Conservation (phyloP, 2,329 filamentous ascomycete genomes). For the Xylaria multiplex region DNA sequence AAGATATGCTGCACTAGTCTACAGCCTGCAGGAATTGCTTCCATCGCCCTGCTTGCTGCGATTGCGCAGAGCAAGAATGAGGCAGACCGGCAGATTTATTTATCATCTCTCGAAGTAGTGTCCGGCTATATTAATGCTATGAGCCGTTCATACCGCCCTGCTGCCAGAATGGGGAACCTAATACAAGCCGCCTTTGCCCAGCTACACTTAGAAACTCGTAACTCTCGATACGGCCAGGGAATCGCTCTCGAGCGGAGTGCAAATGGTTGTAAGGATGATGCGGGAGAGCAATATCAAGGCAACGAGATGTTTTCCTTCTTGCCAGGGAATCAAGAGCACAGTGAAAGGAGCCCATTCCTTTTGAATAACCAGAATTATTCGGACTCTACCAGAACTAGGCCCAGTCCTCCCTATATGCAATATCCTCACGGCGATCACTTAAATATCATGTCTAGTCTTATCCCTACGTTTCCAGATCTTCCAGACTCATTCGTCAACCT, state of each 20-base stretch:
- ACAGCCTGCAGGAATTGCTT: conserved; percentile 32
- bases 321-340: not conserved
- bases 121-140: conserved; percentile 29
- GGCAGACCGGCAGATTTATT: conserved; percentile 21
- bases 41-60: conserved; percentile 32
- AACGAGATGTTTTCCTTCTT: conserved; percentile 4
- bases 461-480: conserved; percentile 1
- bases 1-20: conserved; percentile 32
- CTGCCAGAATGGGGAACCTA: conserved; percentile 23
- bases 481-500: conserved; percentile 17
- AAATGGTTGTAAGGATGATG: conserved; percentile 2
- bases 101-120: conserved; percentile 31
- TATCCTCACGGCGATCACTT: conserved; percentile 2
- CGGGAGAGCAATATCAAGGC: conserved; percentile 1
- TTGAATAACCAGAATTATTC: not conserved
- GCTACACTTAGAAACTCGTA: conserved; percentile 5
- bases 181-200: conserved; percentile 32
- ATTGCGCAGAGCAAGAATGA: conserved; percentile 30
- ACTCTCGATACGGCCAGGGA: not conserved
- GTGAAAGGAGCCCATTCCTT: not conserved
- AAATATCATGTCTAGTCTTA: conserved; percentile 17
- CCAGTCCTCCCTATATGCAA: conserved; percentile 17
- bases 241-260: not conserved
- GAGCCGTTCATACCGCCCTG: conserved; percentile 35
- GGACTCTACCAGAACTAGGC: conserved; percentile 1